phyloP scores from a whole-genome alignment of 2,329 filamentous ascomycete species.

The Colletotrichum plurivorum region DNA sequence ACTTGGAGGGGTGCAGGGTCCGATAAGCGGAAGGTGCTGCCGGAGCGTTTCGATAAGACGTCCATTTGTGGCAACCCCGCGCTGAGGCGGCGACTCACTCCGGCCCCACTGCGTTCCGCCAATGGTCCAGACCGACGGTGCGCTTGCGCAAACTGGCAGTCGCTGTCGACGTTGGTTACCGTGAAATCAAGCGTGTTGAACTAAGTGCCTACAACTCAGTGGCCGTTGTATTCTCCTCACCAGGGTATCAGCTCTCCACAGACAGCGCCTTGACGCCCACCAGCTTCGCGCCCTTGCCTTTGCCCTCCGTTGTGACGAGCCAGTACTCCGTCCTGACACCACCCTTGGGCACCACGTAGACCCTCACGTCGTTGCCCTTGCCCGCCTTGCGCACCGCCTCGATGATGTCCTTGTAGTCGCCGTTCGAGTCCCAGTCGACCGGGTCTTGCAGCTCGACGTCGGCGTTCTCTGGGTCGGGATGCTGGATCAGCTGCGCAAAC shows the following conservation, averaged over 20 bases:
- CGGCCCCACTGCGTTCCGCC: conserved; percentile 14
- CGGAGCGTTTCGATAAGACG: conserved; percentile 36
- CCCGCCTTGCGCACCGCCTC: conserved; percentile 77
- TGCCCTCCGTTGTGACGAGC: conserved; percentile 75
- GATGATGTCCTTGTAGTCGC: conserved; percentile 78
- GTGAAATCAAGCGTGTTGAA: too few relatives aligned
- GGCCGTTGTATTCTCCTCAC: not conserved
- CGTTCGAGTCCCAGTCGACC: conserved; percentile 79
- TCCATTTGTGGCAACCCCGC: conserved; percentile 40
- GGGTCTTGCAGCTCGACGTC: conserved; percentile 76
- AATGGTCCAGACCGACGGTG: not conserved
- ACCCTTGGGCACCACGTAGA: conserved; percentile 79
- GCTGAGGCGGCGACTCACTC: conserved; percentile 15
- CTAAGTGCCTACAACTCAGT: too few relatives aligned
- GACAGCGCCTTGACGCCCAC: conserved; percentile 85
- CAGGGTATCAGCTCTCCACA: conserved; percentile 73
- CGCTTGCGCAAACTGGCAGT: too few relatives aligned
- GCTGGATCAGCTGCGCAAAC: conserved; percentile 77
- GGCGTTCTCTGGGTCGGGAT: conserved; percentile 66
- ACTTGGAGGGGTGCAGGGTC: conserved; percentile 37
- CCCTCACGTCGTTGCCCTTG: conserved; percentile 76
- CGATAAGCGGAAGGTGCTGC: conserved; percentile 39
- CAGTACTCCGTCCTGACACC: conserved; percentile 82
- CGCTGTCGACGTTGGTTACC: too few relatives aligned
- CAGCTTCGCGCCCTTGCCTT: conserved; percentile 70